These are phyloP conservation scores for Trichoderma gamsii DNA, from an alignment of 495 filamentous ascomycete genomes.

Conservation along the genomic window DNA sequence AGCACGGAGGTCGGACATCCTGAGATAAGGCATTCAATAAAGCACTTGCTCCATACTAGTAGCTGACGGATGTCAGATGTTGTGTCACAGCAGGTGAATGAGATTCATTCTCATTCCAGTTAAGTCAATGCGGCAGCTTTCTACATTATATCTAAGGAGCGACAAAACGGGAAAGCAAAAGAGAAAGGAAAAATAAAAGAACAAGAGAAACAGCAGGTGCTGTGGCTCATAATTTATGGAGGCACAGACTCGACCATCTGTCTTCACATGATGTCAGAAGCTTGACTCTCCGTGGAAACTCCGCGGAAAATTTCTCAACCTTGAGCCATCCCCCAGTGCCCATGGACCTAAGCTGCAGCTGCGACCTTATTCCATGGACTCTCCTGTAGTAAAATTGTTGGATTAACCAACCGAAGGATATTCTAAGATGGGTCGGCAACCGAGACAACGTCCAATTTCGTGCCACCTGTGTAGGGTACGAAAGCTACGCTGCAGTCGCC, in stretches of 20 bases:
- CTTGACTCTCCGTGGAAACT: neutral
- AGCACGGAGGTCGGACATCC: too few species aligned
- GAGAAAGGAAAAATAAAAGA: too few species aligned
- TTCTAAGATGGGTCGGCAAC: constrained; percentile 8
- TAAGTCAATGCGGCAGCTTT: too few species aligned
- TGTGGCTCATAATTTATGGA: neutral
- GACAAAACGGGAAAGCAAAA: too few species aligned
- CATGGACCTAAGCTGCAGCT: neutral
- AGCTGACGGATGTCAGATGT: too few species aligned
- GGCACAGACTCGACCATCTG: neutral
- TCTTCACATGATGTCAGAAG: neutral
- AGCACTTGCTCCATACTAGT: too few species aligned
- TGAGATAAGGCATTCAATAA: too few species aligned
- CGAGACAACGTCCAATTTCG: constrained; percentile 16
- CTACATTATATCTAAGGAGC: too few species aligned
- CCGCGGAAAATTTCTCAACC: neutral
- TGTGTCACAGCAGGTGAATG: too few species aligned
- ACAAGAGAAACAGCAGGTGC: too few species aligned
- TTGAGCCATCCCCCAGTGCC: neutral
- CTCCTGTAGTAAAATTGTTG: neutral
- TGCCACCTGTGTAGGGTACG: constrained; percentile 22
- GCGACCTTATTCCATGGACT: constrained; percentile 5
- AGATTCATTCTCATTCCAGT: too few species aligned
- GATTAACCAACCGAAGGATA: neutral
- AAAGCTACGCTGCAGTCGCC: constrained; percentile 28